Base-by-base conservation (phyloP, 2,329 filamentous ascomycete genomes). In the Sclerotinia subarctica region DNA sequence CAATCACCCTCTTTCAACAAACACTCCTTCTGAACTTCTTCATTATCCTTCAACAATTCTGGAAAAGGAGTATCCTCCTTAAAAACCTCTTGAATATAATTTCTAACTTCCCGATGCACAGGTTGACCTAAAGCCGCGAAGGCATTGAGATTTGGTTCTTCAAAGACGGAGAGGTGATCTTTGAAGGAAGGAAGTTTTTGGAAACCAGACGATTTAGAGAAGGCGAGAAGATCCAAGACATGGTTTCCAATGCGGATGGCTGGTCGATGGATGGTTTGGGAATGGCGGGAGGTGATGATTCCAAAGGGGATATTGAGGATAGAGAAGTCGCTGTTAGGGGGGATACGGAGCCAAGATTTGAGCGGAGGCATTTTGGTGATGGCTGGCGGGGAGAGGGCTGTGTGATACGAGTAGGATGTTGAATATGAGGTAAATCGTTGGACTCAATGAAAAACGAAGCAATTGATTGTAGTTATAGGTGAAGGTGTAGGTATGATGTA, bases 231-330 rank as follows among this genome's bases (percentile, higher is more conserved):
- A 74, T 93, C 88, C 42, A 93, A 79, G 1, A 86, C 87, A 77
- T 89, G 81, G 24, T 87, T 82, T 59, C 90, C 90, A 75, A 93
- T 88, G 42, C 90, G 90, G 66, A 90, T 82, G 29, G 89, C 90
- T 15, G 86, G 82, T 17, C 86, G 82, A 47, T 83, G 84, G 66
- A 82, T 78, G 46, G 81, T 71, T 47, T 80, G 79, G 3, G 80
- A 78, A 67, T 77, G 58, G 68, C 70, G 24, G 80, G 73, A 13
- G 85, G 84, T 87, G 73, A 93, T 90, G 78, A 93, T 88, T 70
- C 90, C 90, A 74, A 93, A 93, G 1, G 90, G 90, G 65, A 93
- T 87, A 77, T 93, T 93, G 72, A 86, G 84, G 62, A 93, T 81
- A 17, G 90, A 92, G 79, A 93, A 93, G 74, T 77, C 70, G 57